phyloP scores from a whole-genome alignment of 192 early-diverging fungal genomes.

The Gigaspora rosea region DNA sequence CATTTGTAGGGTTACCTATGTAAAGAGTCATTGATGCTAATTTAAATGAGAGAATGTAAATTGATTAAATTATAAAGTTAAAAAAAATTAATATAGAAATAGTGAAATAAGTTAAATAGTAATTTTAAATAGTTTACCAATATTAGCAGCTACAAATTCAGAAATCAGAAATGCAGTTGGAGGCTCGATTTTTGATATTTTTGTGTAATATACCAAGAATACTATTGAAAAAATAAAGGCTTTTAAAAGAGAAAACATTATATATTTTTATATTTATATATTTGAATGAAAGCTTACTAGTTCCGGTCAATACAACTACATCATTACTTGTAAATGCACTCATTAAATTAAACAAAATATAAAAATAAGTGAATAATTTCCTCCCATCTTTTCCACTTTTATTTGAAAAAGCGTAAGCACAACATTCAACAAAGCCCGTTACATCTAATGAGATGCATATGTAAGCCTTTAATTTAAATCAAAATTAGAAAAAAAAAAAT shows the following conservation, averaged over 20 bases:
- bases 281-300: background rate
- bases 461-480: constrained; percentile 53
- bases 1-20: constrained; percentile 89
- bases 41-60: background rate
- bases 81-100: background rate
- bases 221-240: constrained; percentile 54
- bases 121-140: constrained; percentile 42
- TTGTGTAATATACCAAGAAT: constrained; percentile 75
- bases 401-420: constrained; percentile 73
- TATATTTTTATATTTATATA: background rate
- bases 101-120: background rate
- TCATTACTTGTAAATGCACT: constrained; percentile 81
- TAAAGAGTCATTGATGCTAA: constrained; percentile 78
- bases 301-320: constrained; percentile 75
- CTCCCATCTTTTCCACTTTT: constrained; percentile 58
- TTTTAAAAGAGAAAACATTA: background rate
- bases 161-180: constrained; percentile 72
- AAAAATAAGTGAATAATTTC: constrained; percentile 70
- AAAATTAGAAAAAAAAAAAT: background rate
- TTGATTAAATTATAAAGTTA: background rate
- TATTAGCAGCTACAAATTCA: constrained; percentile 78
- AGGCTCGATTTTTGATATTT: constrained; percentile 56
- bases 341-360: constrained; percentile 69
- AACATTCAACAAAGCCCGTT: constrained; percentile 77
- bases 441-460: constrained; percentile 84